Base-by-base conservation (phyloP, 1,284 basidiomycete genomes). In the Mycosarcoma mackinlayi region DNA sequence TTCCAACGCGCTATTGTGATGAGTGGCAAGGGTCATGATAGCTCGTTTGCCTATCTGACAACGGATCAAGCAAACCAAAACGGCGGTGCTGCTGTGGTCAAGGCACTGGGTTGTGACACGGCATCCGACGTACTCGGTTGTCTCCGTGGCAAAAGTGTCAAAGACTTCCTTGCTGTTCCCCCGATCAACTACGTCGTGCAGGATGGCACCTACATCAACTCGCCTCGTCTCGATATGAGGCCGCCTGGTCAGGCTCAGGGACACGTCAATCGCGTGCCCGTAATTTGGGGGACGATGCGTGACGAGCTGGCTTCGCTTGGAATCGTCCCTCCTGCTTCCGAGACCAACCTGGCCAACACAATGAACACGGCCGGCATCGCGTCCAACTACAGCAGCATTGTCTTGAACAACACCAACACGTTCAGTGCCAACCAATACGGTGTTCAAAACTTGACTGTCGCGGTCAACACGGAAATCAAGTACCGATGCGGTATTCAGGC, bases 231-330 rank as follows among this genome's bases (percentile, higher is more conserved):
- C 16, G 70, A 76, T 39, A 63, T 73, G 55, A 50, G 66, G 33
- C 24, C 31, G 5, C 59, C 66, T 6, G 41, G 27, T 18, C 35
- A 35, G 14, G 61, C 56, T 2, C 27, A 39, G 8, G 60, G 67
- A 4, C 56, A 64, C 38, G 67, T 70, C 44, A 73, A 73, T 38
- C 63, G 67, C 8, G 74, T 76, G 2, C 72, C 72, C 11, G 55
- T 74, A 13, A 59, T 77, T 28, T 61, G 60, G 52, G 75, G 75
- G 8, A 57, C 50, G 34, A 58, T 73, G 65, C 62, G 75, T 9
- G 75, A 78, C 55, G 75, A 77, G 45, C 30, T 73, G 38, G 73
- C 54, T 23, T 58, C 61, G n/a, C 57, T 77, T 3, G 75, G 75
- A 11, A 61, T 31, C 27, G 68, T 67, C 4, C 76, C 76, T 16